Evolutionary conservation across 2,329 filamentous ascomycete species (phyloP).

Genomic region (Aspergillus ustus): DNA sequence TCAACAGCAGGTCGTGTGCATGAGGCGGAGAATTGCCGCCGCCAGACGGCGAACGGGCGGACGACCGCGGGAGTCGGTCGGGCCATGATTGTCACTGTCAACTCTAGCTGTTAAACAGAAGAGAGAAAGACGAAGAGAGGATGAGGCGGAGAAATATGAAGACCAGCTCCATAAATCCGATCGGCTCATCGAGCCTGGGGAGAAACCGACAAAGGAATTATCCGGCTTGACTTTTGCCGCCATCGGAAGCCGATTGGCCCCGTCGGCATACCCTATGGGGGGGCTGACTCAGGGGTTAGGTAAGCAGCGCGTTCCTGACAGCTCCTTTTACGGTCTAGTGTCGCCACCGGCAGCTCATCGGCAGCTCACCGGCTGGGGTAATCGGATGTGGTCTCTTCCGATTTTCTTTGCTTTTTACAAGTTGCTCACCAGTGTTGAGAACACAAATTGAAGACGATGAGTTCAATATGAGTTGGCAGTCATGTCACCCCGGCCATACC

Average conservation of each 20-base stretch:
- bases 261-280: not conserved
- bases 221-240: conserved; percentile 25
- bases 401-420: not conserved
- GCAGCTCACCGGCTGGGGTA: not conserved
- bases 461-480: not conserved
- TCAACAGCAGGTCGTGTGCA: conserved; percentile 70
- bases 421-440: too few species aligned
- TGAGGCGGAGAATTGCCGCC: conserved; percentile 68
- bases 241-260: conserved; percentile 22
- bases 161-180: conserved; percentile 21
- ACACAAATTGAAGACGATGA: not conserved
- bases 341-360: not conserved
- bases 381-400: not conserved
- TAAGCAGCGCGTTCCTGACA: not conserved
- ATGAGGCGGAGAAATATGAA: conserved; percentile 18
- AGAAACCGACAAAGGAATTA: conserved; percentile 36
- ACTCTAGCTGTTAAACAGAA: conserved; percentile 18
- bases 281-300: not conserved
- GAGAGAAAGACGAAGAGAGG: conserved; percentile 17
- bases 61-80: conserved; percentile 36
- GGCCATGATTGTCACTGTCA: conserved; percentile 29
- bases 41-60: conserved; percentile 37
- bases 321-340: not conserved
- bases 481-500: not conserved
- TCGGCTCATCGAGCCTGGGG: conserved; percentile 29